These are phyloP conservation scores for Globisporangium nunn DNA, from an alignment of 352 stramenopile genomes.

Conservation along the genomic window DNA sequence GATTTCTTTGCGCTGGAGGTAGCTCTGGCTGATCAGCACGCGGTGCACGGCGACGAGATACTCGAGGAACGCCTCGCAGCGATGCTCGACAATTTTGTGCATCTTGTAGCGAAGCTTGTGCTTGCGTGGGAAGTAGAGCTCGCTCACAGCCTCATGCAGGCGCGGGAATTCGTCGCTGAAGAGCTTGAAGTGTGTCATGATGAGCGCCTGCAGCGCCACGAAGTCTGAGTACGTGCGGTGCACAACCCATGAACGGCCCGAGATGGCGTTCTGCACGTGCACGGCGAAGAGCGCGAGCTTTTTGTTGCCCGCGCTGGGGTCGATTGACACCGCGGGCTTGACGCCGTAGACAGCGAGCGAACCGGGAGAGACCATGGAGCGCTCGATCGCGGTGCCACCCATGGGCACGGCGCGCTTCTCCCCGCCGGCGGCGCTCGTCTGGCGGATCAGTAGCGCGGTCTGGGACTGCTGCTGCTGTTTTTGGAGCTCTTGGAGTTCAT, in stretches of 20 bases:
- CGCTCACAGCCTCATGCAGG: constrained; percentile 28
- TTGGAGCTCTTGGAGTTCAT: constrained; percentile 12
- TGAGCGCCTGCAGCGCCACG: constrained; percentile 39
- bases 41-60: constrained; percentile 56
- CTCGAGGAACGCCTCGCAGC: constrained; percentile 55
- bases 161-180: constrained; percentile 47
- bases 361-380: constrained; percentile 50
- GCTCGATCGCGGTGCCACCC: constrained; percentile 54
- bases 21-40: constrained; percentile 56
- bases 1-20: constrained; percentile 46
- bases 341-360: constrained; percentile 58
- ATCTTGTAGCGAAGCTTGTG: constrained; percentile 51
- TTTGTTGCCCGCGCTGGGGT: constrained; percentile 20
- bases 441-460: constrained; percentile 36
- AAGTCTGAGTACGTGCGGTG: constrained; percentile 66
- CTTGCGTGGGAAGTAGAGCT: constrained; percentile 70
- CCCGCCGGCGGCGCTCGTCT: constrained; percentile 14
- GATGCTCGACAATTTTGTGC: constrained; percentile 50
- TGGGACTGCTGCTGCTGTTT: constrained; percentile 11
- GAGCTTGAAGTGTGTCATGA: constrained; percentile 45
- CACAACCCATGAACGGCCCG: constrained; percentile 62
- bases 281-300: constrained; percentile 53
- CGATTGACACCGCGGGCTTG: constrained; percentile 30
- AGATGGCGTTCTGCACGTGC: constrained; percentile 68
- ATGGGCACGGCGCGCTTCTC: constrained; percentile 39